Percentiles rank a stretch among this genome's conserved stretches.
Conservation (phyloP, 2,329 filamentous ascomycete genomes). For the Neofusicoccum ribis region DNA sequence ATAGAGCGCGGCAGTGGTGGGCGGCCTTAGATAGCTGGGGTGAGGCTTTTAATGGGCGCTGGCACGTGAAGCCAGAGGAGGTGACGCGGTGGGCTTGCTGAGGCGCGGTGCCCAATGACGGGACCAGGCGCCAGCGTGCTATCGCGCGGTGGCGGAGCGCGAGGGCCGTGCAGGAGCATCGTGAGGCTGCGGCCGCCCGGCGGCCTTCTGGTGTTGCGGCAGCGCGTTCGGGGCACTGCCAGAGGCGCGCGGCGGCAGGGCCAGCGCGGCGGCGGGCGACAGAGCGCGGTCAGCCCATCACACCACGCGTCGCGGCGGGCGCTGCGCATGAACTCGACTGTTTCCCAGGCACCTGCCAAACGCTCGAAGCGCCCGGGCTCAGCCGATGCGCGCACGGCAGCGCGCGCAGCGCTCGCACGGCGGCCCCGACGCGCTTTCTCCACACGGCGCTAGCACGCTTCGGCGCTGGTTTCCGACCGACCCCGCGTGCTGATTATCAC, state of each 20-base stretch:
- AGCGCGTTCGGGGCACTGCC: neutral
- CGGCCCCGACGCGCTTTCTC: slow-evolving; percentile 8
- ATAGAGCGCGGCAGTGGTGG: slow-evolving; percentile 1
- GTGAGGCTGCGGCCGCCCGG: neutral
- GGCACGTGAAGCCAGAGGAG: neutral
- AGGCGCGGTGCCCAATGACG: neutral
- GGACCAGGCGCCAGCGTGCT: neutral
- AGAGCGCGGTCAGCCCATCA: neutral
- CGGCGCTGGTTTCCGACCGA: slow-evolving; percentile 12
- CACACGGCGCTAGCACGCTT: slow-evolving; percentile 7
- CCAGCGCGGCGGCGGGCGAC: neutral
- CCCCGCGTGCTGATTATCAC: slow-evolving; percentile 16
- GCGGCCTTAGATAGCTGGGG: slow-evolving; percentile 1
- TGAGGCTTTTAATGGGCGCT: slow-evolving; percentile 3
- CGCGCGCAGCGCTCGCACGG: neutral
- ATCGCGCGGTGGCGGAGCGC: neutral
- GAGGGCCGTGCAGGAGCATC: neutral
- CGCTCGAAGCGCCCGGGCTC: neutral
- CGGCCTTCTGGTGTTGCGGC: neutral
- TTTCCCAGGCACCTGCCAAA: neutral
- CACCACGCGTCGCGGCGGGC: neutral
- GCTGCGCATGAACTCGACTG: too few species aligned
- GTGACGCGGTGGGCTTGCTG: neutral
- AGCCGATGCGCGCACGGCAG: neutral
- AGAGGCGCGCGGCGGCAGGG: neutral